These are phyloP conservation scores for Exophiala calicioides DNA, from an alignment of 2,329 filamentous ascomycete species.

Conservation along the genomic window DNA sequence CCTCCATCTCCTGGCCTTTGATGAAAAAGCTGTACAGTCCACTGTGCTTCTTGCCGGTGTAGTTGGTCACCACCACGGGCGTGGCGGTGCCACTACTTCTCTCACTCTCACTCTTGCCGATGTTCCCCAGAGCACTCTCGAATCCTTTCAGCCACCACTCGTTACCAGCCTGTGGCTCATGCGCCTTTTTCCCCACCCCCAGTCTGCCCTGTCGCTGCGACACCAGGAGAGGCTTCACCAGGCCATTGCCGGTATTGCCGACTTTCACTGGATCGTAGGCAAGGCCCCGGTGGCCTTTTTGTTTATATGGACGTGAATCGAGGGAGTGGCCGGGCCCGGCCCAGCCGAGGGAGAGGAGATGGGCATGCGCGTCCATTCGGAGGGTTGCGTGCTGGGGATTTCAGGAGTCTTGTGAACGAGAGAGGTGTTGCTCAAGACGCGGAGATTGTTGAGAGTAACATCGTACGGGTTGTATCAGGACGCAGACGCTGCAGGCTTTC, in stretches of 20 bases:
- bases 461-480: no score
- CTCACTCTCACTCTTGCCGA: slow-evolving; percentile 57
- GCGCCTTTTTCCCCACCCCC: slow-evolving; percentile 76
- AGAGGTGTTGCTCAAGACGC: not conserved
- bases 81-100: slow-evolving; percentile 57
- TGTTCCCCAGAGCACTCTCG: slow-evolving; percentile 73
- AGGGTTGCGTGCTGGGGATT: no score
- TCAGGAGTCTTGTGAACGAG: no score
- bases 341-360: slow-evolving; percentile 87
- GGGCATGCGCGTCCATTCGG: slow-evolving; percentile 78
- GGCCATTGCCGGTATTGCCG: slow-evolving; percentile 60
- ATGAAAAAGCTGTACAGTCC: slow-evolving; percentile 83
- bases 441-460: no score
- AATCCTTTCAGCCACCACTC: slow-evolving; percentile 98
- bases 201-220: slow-evolving; percentile 73
- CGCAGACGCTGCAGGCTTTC: no score
- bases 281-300: slow-evolving; percentile 48
- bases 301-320: slow-evolving; percentile 55
- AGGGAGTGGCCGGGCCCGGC: slow-evolving; percentile 84
- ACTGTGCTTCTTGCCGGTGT: slow-evolving; percentile 42
- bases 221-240: slow-evolving; percentile 79
- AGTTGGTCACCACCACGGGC: slow-evolving; percentile 47
- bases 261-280: slow-evolving; percentile 30
- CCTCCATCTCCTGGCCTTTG: slow-evolving; percentile 72
- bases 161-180: slow-evolving; percentile 66